A percentile compares a stretch with the other conserved stretches of the same genome.
phyloP scores from a whole-genome alignment of 345 rosid species.

The Brassica incana region DNA sequence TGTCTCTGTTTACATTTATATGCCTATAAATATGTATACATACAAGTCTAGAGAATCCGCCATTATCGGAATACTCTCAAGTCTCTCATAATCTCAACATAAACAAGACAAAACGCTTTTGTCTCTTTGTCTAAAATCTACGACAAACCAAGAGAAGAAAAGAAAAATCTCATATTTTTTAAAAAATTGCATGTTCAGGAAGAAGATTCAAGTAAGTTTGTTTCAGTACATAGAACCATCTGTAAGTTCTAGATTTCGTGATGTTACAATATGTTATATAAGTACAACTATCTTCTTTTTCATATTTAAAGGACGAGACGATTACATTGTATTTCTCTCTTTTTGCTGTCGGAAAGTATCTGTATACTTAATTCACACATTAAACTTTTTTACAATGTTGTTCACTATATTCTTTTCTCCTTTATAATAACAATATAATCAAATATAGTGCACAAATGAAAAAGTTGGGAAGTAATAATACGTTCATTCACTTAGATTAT shows the following conservation, averaged over 20 bases:
- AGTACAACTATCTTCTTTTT: not conserved
- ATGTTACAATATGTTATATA: not conserved
- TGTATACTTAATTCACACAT: constrained; percentile 9
- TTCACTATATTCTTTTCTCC: not conserved
- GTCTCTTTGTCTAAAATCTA: constrained; percentile 27
- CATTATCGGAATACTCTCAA: constrained; percentile 25
- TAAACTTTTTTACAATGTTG: not conserved
- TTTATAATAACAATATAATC: not conserved
- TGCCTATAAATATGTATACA: constrained; percentile 28
- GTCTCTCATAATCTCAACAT: constrained; percentile 22
- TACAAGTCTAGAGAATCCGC: constrained; percentile 35
- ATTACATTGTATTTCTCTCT: not conserved
- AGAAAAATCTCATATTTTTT: not conserved
- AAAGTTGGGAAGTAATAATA: constrained; percentile 15
- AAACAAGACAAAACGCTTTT: constrained; percentile 37
- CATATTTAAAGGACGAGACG: not conserved
- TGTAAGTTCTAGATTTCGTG: not conserved
- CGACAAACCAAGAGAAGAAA: constrained; percentile 11
- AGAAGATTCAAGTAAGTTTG: constrained; percentile 36
- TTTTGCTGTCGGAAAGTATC: constrained; percentile 1
- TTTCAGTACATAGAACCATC: not conserved
- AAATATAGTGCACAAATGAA: not conserved
- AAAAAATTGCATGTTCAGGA: constrained; percentile 5
- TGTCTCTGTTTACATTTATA: constrained; percentile 32
- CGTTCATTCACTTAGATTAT: constrained; percentile 4